Conservation (phyloP, 345 rosid species). For the Jatropha curcas region DNA sequence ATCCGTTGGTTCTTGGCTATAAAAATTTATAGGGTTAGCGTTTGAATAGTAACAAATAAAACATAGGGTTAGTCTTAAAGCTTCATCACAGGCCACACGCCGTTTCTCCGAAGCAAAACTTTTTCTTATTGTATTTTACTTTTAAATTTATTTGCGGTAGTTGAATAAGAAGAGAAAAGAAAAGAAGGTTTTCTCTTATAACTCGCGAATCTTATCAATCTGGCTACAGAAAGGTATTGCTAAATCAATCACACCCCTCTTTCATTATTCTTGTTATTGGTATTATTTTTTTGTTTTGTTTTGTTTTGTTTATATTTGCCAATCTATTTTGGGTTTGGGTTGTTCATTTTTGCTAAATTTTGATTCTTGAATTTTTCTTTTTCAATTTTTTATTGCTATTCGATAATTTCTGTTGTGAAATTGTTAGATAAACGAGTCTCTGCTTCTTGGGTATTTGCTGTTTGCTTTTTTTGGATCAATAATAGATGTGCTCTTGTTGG, state of each 20-base stretch:
- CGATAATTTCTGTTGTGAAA: background rate
- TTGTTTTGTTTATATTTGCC: no score
- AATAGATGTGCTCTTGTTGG: background rate
- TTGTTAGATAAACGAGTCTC: background rate
- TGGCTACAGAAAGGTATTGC: conserved; percentile 14
- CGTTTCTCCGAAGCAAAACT: background rate
- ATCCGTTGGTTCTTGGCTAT: no score
- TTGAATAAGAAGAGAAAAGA: background rate
- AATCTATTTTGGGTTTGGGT: background rate
- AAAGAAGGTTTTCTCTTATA: background rate
- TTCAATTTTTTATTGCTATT: no score
- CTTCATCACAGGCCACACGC: background rate
- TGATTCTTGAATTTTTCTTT: no score
- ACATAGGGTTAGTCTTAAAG: background rate
- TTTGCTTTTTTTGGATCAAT: no score
- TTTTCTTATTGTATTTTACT: background rate
- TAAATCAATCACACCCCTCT: background rate
- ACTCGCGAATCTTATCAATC: background rate
- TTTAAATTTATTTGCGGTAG: background rate
- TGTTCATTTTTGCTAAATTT: background rate
- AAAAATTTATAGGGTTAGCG: background rate
- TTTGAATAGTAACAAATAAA: background rate
- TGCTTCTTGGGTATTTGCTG: no score
- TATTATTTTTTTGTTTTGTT: background rate
- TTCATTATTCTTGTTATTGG: background rate